Percentiles rank a stretch among this genome's conserved stretches.
These are phyloP conservation scores for Penicillium hesseltinei DNA, from an alignment of 2,329 filamentous ascomycete species.

Conservation along the genomic window DNA sequence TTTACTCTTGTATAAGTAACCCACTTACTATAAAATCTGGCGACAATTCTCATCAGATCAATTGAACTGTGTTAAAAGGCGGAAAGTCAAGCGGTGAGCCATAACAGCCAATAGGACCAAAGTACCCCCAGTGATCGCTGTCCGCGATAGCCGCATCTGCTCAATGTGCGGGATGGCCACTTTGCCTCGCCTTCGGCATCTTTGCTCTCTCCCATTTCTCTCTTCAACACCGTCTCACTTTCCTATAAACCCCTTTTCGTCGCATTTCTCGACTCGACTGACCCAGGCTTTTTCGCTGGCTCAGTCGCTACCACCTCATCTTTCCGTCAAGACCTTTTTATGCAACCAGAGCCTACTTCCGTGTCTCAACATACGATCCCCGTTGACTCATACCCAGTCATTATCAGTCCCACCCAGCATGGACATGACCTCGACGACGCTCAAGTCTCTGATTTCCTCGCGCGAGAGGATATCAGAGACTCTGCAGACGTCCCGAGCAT, in stretches of 20 bases:
- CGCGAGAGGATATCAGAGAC: conserved; percentile 41
- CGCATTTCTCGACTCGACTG: conserved; percentile 42
- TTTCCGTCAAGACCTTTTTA: conserved; percentile 54
- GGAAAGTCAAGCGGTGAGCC: not conserved
- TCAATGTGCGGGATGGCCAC: conserved; percentile 18
- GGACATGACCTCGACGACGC: conserved; percentile 52
- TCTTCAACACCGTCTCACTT: conserved; percentile 13
- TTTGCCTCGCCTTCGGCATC: conserved; percentile 15
- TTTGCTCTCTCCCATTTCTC: conserved; percentile 3
- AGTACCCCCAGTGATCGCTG: not conserved
- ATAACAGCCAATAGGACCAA: not conserved
- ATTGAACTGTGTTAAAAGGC: not conserved
- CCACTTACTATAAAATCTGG: not conserved
- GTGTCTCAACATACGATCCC: conserved; percentile 47
- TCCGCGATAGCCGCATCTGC: not conserved
- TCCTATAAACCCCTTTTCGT: conserved; percentile 8
- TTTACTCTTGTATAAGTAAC: not conserved
- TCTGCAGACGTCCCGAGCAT: conserved; percentile 22
- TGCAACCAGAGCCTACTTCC: conserved; percentile 61
- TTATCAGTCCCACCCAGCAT: conserved; percentile 55
- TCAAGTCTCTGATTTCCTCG: conserved; percentile 45
- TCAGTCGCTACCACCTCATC: conserved; percentile 51
- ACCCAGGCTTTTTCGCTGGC: conserved; percentile 49
- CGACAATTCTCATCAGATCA: not conserved
- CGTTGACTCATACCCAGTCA: conserved; percentile 39